Conservation (phyloP, 345 rosid genomes). For the Boechera divaricarpa region DNA sequence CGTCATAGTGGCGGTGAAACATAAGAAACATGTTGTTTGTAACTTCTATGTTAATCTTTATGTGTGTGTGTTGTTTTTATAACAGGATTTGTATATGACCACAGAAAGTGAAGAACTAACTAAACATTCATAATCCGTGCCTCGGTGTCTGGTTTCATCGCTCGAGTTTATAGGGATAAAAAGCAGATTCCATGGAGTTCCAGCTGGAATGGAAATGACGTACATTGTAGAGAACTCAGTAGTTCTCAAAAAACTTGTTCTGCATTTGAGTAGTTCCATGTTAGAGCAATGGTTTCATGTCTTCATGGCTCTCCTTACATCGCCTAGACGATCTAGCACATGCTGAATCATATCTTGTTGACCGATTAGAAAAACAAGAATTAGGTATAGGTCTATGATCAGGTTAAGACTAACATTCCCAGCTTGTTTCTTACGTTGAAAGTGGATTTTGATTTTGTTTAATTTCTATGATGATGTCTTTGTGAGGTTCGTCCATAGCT, state of each 20-base stretch:
- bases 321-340: background rate
- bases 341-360: background rate
- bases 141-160: background rate
- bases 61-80: background rate
- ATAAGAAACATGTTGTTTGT: background rate
- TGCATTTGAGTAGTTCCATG: background rate
- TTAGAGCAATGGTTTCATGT: background rate
- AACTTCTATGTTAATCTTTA: background rate
- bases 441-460: background rate
- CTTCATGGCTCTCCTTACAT: background rate
- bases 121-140: background rate
- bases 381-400: background rate
- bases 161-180: background rate
- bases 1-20: background rate
- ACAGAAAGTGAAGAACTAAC: background rate
- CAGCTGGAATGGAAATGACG: background rate
- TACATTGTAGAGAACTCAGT: background rate
- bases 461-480: background rate
- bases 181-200: background rate
- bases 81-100: background rate
- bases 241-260: background rate
- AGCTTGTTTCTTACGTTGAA: background rate
- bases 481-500: background rate
- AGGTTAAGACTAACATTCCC: background rate
- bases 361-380: too few species aligned